Percentiles rank a stretch among this genome's conserved stretches.
Evolutionary conservation across 805 yeast genomes (phyloP).

Genomic region (Candida gorgasii): DNA sequence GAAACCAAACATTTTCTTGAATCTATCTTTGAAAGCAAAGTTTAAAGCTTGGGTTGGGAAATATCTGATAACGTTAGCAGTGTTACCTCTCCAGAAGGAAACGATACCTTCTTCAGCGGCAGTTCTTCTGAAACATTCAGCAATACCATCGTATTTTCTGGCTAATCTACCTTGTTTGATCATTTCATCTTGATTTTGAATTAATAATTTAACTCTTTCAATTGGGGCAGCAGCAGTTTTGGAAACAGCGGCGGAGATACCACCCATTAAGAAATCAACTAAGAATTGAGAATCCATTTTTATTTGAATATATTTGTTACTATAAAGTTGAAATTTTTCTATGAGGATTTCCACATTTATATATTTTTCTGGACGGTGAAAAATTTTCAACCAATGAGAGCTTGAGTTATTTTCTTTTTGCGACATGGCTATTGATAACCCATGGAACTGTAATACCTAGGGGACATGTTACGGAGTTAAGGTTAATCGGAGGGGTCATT

Average conservation of each 20-base stretch:
- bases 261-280: conserved; percentile 66
- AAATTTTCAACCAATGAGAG: conserved; percentile 16
- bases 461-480: too few species aligned
- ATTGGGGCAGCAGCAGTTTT: conserved; percentile 98
- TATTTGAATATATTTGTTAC: conserved; percentile 11
- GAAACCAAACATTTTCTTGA: conserved; percentile 94
- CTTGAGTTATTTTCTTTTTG: conserved; percentile 5
- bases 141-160: conserved; percentile 83
- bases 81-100: conserved; percentile 99
- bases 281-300: conserved; percentile 18
- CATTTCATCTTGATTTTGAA: conserved; percentile 98
- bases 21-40: conserved; percentile 98
- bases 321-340: conserved; percentile 15
- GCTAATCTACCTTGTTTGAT: conserved; percentile 94
- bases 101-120: conserved; percentile 89
- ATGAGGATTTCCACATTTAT: conserved; percentile 12
- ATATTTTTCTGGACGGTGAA: conserved; percentile 15
- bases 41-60: conserved; percentile 99
- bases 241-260: conserved; percentile 98
- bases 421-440: conserved; percentile 2
- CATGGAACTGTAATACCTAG: too few species aligned
- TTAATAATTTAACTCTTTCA: conserved; percentile 93
- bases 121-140: conserved; percentile 93
- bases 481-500: too few species aligned
- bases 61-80: conserved; percentile 97